Conservation (phyloP, 2,329 filamentous ascomycete species). For the Calonectria pseudoturangicola region DNA sequence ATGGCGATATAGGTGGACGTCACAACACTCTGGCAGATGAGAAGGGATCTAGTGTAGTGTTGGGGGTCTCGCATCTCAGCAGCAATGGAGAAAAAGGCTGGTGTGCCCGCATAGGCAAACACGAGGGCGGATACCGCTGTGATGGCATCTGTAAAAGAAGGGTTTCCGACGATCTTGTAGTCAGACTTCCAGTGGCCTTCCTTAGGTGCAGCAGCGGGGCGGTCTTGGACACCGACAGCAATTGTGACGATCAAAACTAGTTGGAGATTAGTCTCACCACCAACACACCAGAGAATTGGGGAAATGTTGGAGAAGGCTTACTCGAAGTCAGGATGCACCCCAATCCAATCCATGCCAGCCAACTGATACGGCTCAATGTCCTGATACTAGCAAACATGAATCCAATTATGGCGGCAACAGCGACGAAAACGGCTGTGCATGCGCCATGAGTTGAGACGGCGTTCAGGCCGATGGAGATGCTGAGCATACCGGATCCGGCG, state of each 20-base stretch:
- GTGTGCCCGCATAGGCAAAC: constrained; percentile 62
- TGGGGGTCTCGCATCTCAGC: constrained; percentile 58
- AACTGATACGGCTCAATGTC: constrained; percentile 30
- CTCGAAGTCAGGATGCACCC: constrained; percentile 44
- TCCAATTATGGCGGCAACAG: constrained; percentile 22
- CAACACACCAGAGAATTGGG: background rate
- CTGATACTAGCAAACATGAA: constrained; percentile 29
- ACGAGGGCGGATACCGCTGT: constrained; percentile 58
- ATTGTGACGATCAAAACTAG: constrained; percentile 49
- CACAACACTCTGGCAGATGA: constrained; percentile 54
- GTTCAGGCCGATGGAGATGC: constrained; percentile 34
- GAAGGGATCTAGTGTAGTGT: constrained; percentile 52
- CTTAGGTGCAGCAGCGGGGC: constrained; percentile 44
- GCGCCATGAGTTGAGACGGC: constrained; percentile 20
- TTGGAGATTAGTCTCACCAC: background rate
- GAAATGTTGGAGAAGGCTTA: constrained; percentile 10
- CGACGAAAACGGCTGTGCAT: constrained; percentile 35
- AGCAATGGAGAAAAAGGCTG: constrained; percentile 58
- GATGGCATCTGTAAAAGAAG: constrained; percentile 58
- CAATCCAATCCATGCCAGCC: constrained; percentile 31
- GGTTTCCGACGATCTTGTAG: constrained; percentile 56
- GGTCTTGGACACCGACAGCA: constrained; percentile 48
- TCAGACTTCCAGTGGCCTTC: constrained; percentile 55
- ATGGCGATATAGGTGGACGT: constrained; percentile 59
- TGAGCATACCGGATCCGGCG: constrained; percentile 35